Evolutionary conservation across 495 filamentous ascomycete species (phyloP).

Genomic region (Xylaria bambusicola): DNA sequence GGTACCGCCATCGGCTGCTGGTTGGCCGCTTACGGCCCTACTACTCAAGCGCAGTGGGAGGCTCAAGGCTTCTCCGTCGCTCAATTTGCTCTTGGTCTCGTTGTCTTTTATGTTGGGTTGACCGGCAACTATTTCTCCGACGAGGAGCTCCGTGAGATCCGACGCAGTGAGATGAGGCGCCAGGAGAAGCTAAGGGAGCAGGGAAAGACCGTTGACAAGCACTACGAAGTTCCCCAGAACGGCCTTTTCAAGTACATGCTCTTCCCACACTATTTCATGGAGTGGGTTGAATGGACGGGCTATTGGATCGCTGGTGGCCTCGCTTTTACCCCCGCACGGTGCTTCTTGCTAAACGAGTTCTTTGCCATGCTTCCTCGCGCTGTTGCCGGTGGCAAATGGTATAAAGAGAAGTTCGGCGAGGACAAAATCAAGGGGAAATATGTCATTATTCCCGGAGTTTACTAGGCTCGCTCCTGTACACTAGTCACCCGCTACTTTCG

Average conservation of each 20-base stretch:
- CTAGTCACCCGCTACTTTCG: neutral
- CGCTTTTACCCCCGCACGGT: slow-evolving; percentile 69
- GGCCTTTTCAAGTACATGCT: slow-evolving; percentile 82
- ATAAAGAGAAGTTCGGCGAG: slow-evolving; percentile 81
- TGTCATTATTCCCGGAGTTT: slow-evolving; percentile 79
- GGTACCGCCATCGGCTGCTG: slow-evolving; percentile 74
- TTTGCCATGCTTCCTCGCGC: slow-evolving; percentile 89
- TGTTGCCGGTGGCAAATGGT: slow-evolving; percentile 81
- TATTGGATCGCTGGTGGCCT: slow-evolving; percentile 72
- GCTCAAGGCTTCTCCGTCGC: slow-evolving; percentile 43
- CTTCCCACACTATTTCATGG: slow-evolving; percentile 89
- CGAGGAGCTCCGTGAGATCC: slow-evolving; percentile 74
- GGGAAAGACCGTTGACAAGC: slow-evolving; percentile 63
- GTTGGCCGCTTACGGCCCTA: slow-evolving; percentile 76
- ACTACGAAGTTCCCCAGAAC: slow-evolving; percentile 83
- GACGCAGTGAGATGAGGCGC: slow-evolving; percentile 58
- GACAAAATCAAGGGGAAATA: slow-evolving; percentile 72
- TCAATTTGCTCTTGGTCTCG: slow-evolving; percentile 50
- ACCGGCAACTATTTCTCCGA: slow-evolving; percentile 81
- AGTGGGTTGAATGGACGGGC: slow-evolving; percentile 95
- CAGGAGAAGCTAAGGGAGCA: slow-evolving; percentile 44
- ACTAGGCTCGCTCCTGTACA: slow-evolving; percentile 37
- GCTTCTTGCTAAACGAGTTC: slow-evolving; percentile 85
- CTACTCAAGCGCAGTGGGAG: slow-evolving; percentile 58
- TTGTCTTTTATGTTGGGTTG: slow-evolving; percentile 63